Conservation (phyloP, 2,329 filamentous ascomycete species). For the Aspergillus latus region DNA sequence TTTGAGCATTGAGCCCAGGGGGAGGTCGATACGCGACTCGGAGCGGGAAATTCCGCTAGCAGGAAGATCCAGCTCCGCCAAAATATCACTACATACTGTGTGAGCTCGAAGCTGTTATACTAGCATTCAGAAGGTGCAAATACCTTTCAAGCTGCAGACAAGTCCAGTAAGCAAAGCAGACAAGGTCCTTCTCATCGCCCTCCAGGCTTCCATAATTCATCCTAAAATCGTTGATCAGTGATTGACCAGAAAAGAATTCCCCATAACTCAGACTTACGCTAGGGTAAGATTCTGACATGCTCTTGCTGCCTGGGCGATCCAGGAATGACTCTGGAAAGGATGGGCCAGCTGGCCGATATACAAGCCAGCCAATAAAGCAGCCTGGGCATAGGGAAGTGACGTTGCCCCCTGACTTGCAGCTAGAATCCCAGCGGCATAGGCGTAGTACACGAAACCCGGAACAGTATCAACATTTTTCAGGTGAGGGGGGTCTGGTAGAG, state of each 20-base stretch:
- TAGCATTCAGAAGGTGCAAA: not conserved
- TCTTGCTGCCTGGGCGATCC: conserved; percentile 62
- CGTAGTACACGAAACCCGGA: conserved; percentile 87
- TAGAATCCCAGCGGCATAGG: conserved; percentile 80
- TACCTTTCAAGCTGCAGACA: conserved; percentile 89
- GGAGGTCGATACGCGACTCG: conserved; percentile 48
- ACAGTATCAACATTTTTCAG: conserved; percentile 76
- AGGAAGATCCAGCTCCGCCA: conserved; percentile 76
- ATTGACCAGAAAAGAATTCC: not conserved
- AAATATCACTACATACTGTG: conserved; percentile 66
- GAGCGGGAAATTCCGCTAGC: conserved; percentile 60
- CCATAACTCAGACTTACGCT: conserved; percentile 48
- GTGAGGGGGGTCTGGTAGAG: conserved; percentile 20
- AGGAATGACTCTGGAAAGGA: conserved; percentile 79
- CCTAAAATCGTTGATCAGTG: conserved; percentile 15
- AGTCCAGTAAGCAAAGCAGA: conserved; percentile 84
- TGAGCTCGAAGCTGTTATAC: not conserved
- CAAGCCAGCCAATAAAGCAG: conserved; percentile 77
- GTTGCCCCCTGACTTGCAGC: conserved; percentile 77
- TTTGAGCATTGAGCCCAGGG: conserved; percentile 34
- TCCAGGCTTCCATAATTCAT: conserved; percentile 37
- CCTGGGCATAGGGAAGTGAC: conserved; percentile 80
- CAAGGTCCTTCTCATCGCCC: conserved; percentile 56
- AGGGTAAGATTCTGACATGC: conserved; percentile 71
- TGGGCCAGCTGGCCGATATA: conserved; percentile 87